These are phyloP conservation scores for Oropetium thomaeum DNA, from an alignment of 176 grass and related monocot genomes.

Conservation along the genomic window DNA sequence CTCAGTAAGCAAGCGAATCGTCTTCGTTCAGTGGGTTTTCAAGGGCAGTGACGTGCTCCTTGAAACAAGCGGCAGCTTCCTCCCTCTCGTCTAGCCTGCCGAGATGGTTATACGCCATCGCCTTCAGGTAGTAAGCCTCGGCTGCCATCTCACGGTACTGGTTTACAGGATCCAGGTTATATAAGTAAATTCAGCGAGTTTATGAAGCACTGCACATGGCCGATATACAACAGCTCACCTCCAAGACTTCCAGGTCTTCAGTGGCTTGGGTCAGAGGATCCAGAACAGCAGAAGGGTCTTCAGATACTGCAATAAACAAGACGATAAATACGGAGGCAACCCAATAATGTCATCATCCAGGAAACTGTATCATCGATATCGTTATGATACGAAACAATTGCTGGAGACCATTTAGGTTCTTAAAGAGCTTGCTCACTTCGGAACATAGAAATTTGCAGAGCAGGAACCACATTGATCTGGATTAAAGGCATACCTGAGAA, in stretches of 20 bases:
- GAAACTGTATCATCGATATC: too few species aligned
- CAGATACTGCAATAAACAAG: slow-evolving; percentile 43
- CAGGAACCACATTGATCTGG: background rate
- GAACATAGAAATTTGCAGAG: background rate
- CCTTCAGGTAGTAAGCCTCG: slow-evolving; percentile 82
- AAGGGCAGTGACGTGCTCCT: slow-evolving; percentile 49
- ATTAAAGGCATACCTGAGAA: slow-evolving; percentile 47
- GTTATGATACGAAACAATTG: too few species aligned
- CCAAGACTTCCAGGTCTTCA: slow-evolving; percentile 80
- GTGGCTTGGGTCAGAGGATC: slow-evolving; percentile 77
- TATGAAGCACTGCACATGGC: background rate
- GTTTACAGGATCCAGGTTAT: background rate
- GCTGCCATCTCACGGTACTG: slow-evolving; percentile 93
- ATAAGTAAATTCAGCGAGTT: too few species aligned
- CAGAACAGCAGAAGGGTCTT: slow-evolving; percentile 65
- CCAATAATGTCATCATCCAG: too few species aligned
- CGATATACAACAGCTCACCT: slow-evolving; percentile 46
- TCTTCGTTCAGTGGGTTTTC: slow-evolving; percentile 62
- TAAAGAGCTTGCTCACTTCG: background rate
- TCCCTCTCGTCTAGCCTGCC: slow-evolving; percentile 64
- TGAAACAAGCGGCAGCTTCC: slow-evolving; percentile 62
- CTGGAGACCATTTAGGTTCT: background rate
- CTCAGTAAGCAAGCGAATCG: slow-evolving; percentile 35
- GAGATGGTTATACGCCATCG: slow-evolving; percentile 59
- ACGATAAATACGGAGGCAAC: background rate